Evolutionary conservation across 163 green algal species (phyloP), one percentile per base, ranked within the genome.

Genomic region (Chlamydomonas reinhardtii): DNA sequence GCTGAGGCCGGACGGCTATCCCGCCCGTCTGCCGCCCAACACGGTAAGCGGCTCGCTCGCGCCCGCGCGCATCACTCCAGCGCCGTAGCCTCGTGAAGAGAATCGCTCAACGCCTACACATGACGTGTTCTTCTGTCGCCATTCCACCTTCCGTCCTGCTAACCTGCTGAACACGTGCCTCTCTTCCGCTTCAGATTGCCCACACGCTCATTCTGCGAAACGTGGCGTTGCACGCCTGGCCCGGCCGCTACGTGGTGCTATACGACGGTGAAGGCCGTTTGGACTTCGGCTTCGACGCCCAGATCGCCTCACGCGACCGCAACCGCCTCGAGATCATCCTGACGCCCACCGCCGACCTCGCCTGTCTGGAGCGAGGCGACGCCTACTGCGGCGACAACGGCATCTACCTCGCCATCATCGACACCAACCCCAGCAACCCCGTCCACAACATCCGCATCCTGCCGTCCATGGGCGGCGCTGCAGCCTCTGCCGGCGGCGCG

Each of bases 181-280:
- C 11, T 14, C 48, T 19, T 22, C 48, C 48, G 2, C 11, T 14
- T 19, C 48, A 56, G 48, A 56, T 89, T 0, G 88, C 78, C 17
- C 82, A 89, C 77, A 91, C 89, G 83, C 88, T 91, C 61, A 24
- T 84, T n/a, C 52, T 89, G 72, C 76, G 88, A 12, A 62, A 91
- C 52, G 54, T 87, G 76, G 75, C 71, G 70, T 59, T 89, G 34
- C 74, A 91, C 56, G 72, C 76, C 2, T 83, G 78, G 78, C 72
- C 82, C 19, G 88, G 88, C 37, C 76, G 83, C 22, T 91, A 88
- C 35, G 88, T 91, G 59, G 59, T 70, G 8, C 71, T 89, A 32
- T 91, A 78, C 39, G 88, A 91, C n/a, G 88, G 88, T n/a, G 83
- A 89, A 0, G 88, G 88, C 14, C 31, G 37, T 0, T 32, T 91